Evolutionary conservation across 1,139 yeast species (phyloP), one percentile per base, ranked within the genome.

Genomic region (Blastobotrys indianensis): DNA sequence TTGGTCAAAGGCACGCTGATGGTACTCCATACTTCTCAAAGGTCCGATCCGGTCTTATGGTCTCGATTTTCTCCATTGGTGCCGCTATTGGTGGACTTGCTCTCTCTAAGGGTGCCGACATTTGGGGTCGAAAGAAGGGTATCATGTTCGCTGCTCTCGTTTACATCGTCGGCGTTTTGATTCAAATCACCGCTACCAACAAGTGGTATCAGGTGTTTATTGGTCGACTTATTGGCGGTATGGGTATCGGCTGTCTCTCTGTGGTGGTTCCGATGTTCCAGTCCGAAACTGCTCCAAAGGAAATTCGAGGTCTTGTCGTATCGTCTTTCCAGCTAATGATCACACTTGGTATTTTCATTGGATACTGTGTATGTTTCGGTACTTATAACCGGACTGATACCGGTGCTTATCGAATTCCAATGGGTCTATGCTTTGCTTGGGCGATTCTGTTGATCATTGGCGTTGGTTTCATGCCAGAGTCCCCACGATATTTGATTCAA

Each of bases 391-490:
- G 68, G 51, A 55, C 62, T 37, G 78, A 75, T 52, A 69, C 81
- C 16, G 80, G 79, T 46, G 74, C 82, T 48, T 81, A 80, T 69
- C 74, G 86, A 68, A 73, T 82, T 53, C 85, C 87, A 49, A 66
- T 75, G 52, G 77, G 72, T 31, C 55, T 75, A 44, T 66, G 72
- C 51, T 71, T 74, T 58, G 64, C 66, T 41, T 73, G 74, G 74
- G 73, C 75, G 13, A 46, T 67, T 51, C 54, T 71, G 13, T 57
- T 67, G 32, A 56, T 70, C 42, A 55, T 64, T 41, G 92, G 85
- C 62, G 77, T 83, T 78, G 55, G 73, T 42, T 69, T 80, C 58
- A 76, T 82, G 66, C 94, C 94, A 49, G 94, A 85, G 67, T 80
- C 92, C 36, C 90, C 94, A 56, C 76, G 94, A 68, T 85, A 68